A percentile compares a stretch with the other conserved stretches of the same genome.
Conservation (phyloP, 2,329 filamentous ascomycete species). For the Lasiodiplodia sp. region DNA sequence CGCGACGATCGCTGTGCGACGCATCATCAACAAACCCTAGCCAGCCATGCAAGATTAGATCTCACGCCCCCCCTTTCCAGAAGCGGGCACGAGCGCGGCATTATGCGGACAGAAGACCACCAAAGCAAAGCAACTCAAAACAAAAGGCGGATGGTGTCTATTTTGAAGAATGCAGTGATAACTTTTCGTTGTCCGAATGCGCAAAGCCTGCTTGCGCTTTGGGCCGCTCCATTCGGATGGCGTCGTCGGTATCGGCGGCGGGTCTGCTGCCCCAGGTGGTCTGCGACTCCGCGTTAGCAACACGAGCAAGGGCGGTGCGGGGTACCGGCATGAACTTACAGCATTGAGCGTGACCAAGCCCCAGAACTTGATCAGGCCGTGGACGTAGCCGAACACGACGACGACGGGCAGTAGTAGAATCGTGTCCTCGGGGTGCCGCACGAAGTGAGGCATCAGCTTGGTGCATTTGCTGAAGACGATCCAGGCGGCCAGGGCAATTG, state of each 20-base stretch:
- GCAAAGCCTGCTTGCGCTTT: constrained; percentile 18
- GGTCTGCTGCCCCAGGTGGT: constrained; percentile 95
- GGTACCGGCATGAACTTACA: constrained; percentile 36
- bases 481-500: constrained; percentile 47
- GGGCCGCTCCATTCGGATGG: constrained; percentile 44
- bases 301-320: constrained; percentile 7
- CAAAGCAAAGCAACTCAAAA: constrained; percentile 17
- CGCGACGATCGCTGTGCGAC: constrained; percentile 25
- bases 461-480: constrained; percentile 85
- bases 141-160: constrained; percentile 24
- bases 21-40: constrained; percentile 23
- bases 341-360: constrained; percentile 74
- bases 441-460: constrained; percentile 87
- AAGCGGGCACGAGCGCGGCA: constrained; percentile 27
- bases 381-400: constrained; percentile 89
- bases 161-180: constrained; percentile 26
- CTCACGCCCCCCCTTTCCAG: constrained; percentile 17
- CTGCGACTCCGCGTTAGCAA: constrained; percentile 55
- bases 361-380: constrained; percentile 90
- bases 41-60: constrained; percentile 28
- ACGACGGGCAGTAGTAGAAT: constrained; percentile 78
- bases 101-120: constrained; percentile 27
- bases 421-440: constrained; percentile 82
- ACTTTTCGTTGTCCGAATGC: constrained; percentile 25
- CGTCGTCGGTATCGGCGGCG: constrained; percentile 79